Conservation (phyloP, 2,329 filamentous ascomycete species). For the Berkeleyomyces basicola region DNA sequence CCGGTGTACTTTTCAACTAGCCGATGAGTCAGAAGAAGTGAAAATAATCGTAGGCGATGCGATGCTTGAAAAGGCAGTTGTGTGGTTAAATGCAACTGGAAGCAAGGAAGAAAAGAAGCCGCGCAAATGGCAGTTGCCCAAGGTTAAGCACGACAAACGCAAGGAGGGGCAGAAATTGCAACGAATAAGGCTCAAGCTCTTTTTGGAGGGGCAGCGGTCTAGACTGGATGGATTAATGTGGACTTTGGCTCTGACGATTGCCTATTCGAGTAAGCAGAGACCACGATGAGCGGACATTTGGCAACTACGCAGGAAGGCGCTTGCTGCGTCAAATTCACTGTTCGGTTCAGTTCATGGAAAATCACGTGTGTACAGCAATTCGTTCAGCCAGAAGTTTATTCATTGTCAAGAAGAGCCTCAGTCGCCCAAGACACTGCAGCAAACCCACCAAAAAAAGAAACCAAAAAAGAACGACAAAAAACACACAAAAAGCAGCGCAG, state of each 20-base stretch:
- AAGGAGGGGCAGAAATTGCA: constrained; percentile 5
- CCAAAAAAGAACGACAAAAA: neutral
- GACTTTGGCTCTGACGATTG: neutral
- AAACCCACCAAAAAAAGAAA: too few relatives aligned
- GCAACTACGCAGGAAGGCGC: neutral
- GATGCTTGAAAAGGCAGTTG: neutral
- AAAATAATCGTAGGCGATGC: neutral
- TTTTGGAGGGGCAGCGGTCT: neutral
- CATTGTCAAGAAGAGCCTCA: neutral
- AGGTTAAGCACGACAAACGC: neutral
- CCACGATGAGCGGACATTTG: neutral
- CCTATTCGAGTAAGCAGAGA: neutral
- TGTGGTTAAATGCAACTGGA: constrained; percentile 4
- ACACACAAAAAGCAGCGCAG: neutral
- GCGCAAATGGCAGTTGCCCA: neutral
- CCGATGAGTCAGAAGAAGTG: neutral
- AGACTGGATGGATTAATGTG: neutral
- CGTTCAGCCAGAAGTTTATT: neutral
- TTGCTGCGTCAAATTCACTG: neutral
- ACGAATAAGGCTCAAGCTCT: neutral
- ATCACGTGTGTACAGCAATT: too few relatives aligned
- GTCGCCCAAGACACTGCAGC: neutral
- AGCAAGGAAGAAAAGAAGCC: neutral
- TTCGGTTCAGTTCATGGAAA: neutral
- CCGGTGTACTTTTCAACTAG: neutral